Evolutionary conservation across 2,329 filamentous ascomycete genomes (phyloP), one percentile per base, ranked within the genome.

Genomic region (Lachnellula hyalina): DNA sequence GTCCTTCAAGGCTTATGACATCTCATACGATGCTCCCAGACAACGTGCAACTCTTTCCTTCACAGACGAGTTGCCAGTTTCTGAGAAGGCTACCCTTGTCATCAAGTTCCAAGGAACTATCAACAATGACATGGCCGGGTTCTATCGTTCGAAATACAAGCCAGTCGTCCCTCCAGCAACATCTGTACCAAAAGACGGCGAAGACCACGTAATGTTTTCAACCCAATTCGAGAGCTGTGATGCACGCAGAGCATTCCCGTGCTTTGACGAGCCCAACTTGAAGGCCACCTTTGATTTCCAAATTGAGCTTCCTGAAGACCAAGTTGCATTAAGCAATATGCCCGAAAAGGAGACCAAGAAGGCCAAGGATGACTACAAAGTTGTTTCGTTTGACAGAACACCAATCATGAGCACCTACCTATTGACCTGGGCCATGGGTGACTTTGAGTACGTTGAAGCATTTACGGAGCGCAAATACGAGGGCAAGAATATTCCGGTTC

Each of bases 181-280:
- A 42, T 91, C 89, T 12, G 91, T 96, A 1, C 89, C 91, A 28
- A 87, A 80, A 67, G 90, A 86, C 61, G 78, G 79, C 47, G 78
- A 84, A 65, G 82, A 78, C 68, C 81, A 84, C 71, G 81, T 82
- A 69, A 92, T 93, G 89, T 78, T 96, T 72, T 96, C 90, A 76
- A 99, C 94, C 48, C 94, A 99, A 71, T 99, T 99, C 69, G 94
- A 99, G 77, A 87, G 92, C 46, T 96, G 91, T 68, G 94, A 99
- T 74, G 94, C 94, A 58, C 87, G 94, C 61, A 82, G 92, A 63
- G 93, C 94, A 8, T 96, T 99, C 74, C 94, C 94, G 47, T 99
- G 94, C 76, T 97, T 97, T 68, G 94, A 99, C 69, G 94, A 99
- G 75, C 94, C 94, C 42, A 96, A 96, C 67, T 81, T 97, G 61